Evolutionary conservation across 805 yeast species (phyloP).

Genomic region (Metschnikowia vanudenii): DNA sequence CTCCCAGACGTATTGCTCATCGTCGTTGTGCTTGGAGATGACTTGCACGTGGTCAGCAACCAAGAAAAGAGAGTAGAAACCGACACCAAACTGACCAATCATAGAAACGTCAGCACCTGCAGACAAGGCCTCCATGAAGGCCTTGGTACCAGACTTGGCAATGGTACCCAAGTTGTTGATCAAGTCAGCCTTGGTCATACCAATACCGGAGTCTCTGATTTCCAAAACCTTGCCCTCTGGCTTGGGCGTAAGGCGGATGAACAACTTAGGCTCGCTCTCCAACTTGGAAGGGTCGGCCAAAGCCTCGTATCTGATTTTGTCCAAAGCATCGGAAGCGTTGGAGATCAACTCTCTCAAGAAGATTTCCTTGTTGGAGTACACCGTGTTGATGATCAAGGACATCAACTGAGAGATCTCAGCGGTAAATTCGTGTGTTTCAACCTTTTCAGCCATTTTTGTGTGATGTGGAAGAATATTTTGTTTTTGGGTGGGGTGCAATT

Average conservation of each 20-base stretch:
- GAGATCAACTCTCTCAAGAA: conserved; percentile 98
- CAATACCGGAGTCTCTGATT: conserved; percentile 99
- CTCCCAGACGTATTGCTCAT: conserved; percentile 99
- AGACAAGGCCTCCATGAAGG: conserved; percentile 98
- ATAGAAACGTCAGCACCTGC: conserved; percentile 99
- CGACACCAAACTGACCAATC: conserved; percentile 99
- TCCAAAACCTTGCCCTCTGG: conserved; percentile 93
- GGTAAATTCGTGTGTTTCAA: conserved; percentile 93
- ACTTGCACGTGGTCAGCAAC: conserved; percentile 99
- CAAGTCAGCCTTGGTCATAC: conserved; percentile 99
- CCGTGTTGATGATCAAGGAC: conserved; percentile 99
- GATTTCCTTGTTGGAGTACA: conserved; percentile 98
- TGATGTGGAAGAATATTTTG: no score
- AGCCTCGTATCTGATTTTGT: conserved; percentile 96
- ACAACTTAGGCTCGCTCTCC: conserved; percentile 93
- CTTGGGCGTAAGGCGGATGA: conserved; percentile 95
- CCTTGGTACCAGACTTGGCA: conserved; percentile 99
- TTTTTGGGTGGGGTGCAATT: no score
- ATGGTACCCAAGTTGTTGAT: conserved; percentile 99
- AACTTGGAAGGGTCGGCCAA: conserved; percentile 86
- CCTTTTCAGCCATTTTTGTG: conserved; percentile 47
- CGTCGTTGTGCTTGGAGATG: conserved; percentile 97
- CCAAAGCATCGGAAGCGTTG: conserved; percentile 98
- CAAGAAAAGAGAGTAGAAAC: conserved; percentile 98
- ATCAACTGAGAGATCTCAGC: conserved; percentile 99